phyloP scores from a whole-genome alignment of 2,329 filamentous ascomycete genomes.

The Volutella citrinella region DNA sequence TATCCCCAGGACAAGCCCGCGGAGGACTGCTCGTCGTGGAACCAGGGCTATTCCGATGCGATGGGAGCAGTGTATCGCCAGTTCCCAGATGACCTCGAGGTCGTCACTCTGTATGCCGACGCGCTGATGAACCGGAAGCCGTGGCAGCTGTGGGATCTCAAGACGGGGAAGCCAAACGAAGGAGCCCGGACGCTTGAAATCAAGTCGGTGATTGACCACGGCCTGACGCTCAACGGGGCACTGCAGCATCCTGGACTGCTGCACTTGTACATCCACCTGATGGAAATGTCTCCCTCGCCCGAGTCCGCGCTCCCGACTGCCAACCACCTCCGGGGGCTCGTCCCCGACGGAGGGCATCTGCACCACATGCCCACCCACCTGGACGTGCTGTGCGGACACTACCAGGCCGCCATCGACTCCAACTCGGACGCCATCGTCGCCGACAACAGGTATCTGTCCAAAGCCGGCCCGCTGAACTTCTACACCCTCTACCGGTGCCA shows the following conservation, averaged over 20 bases:
- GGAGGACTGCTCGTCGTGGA: constrained; percentile 42
- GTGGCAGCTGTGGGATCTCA: constrained; percentile 43
- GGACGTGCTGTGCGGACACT: constrained; percentile 67
- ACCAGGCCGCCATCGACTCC: constrained; percentile 61
- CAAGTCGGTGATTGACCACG: constrained; percentile 34
- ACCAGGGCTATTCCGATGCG: constrained; percentile 32
- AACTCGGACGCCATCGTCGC: constrained; percentile 66
- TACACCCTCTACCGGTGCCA: constrained; percentile 76
- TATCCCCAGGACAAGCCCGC: constrained; percentile 51
- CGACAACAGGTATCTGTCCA: constrained; percentile 63
- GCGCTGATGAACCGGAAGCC: constrained; percentile 48
- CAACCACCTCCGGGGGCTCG: constrained; percentile 59
- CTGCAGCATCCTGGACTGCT: constrained; percentile 69
- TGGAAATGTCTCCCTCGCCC: constrained; percentile 70
- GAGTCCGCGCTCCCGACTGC: constrained; percentile 61
- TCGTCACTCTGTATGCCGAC: constrained; percentile 36
- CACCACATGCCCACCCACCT: constrained; percentile 77
- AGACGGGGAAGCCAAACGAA: constrained; percentile 27
- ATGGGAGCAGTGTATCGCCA: constrained; percentile 36
- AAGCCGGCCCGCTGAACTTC: constrained; percentile 63
- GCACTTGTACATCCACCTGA: constrained; percentile 73
- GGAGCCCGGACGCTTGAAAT: constrained; percentile 26
- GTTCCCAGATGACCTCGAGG: constrained; percentile 39
- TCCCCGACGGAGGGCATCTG: constrained; percentile 68
- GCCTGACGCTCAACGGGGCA: constrained; percentile 40